phyloP scores from a whole-genome alignment of 441 rosid genomes.

The Populus hybrid region DNA sequence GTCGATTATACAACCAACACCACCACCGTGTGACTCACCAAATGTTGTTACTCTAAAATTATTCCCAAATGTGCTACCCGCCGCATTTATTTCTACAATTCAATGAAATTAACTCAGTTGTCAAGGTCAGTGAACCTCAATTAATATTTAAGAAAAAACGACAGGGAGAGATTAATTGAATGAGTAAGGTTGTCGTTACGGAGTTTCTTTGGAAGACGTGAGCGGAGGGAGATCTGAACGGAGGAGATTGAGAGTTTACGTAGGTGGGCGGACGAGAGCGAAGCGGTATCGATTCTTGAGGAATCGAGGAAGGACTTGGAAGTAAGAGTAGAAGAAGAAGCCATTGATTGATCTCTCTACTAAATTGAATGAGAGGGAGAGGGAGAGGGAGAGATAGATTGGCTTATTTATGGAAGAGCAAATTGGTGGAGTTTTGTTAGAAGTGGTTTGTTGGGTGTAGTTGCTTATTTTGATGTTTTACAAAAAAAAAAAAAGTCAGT shows the following conservation, averaged over 20 bases:
- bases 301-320: conserved; percentile 54
- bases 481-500: too few relatives aligned
- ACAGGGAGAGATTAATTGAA: background rate
- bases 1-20: conserved; percentile 90
- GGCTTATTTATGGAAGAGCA: background rate
- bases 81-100: conserved; percentile 67
- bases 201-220: conserved; percentile 46
- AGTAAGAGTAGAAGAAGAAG: conserved; percentile 33
- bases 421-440: background rate
- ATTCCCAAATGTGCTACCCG: conserved; percentile 80
- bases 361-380: background rate
- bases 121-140: background rate
- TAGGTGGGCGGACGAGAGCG: conserved; percentile 39
- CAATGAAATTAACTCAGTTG: conserved; percentile 8
- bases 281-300: conserved; percentile 28
- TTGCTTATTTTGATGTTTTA: background rate
- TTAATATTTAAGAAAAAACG: background rate
- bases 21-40: conserved; percentile 99
- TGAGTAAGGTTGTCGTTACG: conserved; percentile 45
- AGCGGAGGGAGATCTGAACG: conserved; percentile 49
- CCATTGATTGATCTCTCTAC: background rate
- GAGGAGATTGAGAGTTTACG: conserved; percentile 46
- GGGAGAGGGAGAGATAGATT: background rate
- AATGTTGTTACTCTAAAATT: conserved; percentile 83
- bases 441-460: background rate